Base-by-base conservation (phyloP, 257 asterid species). In the Ilex asprella region DNA sequence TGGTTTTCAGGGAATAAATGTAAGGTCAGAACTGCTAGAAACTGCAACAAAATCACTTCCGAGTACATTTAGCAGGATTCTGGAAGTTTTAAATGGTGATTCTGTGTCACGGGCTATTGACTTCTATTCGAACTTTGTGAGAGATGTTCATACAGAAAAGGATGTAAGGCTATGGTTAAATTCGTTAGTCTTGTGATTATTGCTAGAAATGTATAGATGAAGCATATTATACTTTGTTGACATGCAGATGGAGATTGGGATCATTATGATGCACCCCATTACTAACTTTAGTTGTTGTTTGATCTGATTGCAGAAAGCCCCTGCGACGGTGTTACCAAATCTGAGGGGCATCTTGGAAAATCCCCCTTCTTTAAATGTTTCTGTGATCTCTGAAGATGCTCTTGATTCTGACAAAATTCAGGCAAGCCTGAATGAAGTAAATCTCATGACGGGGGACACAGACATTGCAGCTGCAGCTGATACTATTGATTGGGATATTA, bases 401-500 rank as follows among this genome's bases (percentile, higher is more conserved):
- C 62, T 67, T 60, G 73, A 61, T 67, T 63, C 72, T 70, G 64
- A 67, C 49, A 56, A 66, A 66, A 70, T 75, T 72, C 81, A 80
- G 72, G 73, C 60, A 55, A 49, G 75, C 50, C 68, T 59, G 55
- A 68, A 72, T 29, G 87, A 79, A 61, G 47, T 71, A 50, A 72
- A 67, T 39, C 62, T 71, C 41, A 55, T 62, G 30, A 61, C 75
- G 41, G 84, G 63, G 30, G 80, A 63, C 63, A 60, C 69, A 56
- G 84, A 75, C 59, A 29, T 61, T 43, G 76, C 74, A 32, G 75
- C 81, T 14, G 89, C 74, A 32, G 75, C 81, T 14, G 89, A 83
- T 62, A 78, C 64, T 66, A 86, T 91, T 58, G 95, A 88, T 77
- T 88, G 98, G 95, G 96, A 86, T 78, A 86, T 91, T 72, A 81